Evolutionary conservation across 139 green algal genomes (phyloP).

Genomic region (Eudorina sp.): DNA sequence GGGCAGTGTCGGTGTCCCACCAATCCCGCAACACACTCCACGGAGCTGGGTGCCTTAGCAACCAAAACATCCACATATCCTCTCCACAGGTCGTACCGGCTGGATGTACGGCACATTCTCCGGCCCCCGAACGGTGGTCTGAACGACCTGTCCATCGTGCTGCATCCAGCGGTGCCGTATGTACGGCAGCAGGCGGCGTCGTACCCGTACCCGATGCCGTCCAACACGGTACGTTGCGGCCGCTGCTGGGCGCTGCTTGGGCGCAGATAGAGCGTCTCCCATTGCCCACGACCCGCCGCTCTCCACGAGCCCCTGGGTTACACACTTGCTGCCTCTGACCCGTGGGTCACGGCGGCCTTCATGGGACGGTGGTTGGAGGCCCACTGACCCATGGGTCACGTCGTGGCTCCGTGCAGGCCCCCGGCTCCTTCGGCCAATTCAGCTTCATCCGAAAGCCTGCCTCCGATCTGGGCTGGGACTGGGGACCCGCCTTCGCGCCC

Average conservation of each 20-base stretch:
- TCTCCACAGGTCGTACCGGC: constrained; percentile 15
- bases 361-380: background rate
- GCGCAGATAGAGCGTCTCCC: too few species aligned
- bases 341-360: too few species aligned
- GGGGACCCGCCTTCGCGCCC: constrained; percentile 81
- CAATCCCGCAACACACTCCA: too few species aligned
- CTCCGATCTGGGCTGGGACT: constrained; percentile 90
- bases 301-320: too few species aligned
- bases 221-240: constrained; percentile 44
- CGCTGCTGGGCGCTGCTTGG: too few species aligned
- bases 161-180: constrained; percentile 42
- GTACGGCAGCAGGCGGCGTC: constrained; percentile 10
- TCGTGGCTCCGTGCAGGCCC: background rate
- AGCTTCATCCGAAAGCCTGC: constrained; percentile 86
- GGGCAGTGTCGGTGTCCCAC: too few species aligned
- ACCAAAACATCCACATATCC: too few species aligned
- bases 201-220: constrained; percentile 53
- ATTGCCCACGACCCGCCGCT: too few species aligned
- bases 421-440: constrained; percentile 66
- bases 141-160: constrained; percentile 40
- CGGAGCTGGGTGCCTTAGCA: too few species aligned
- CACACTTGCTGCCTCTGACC: too few species aligned
- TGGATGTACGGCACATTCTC: constrained; percentile 15
- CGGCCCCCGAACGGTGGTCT: background rate
- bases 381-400: too few species aligned